Conservation (phyloP, 805 yeast genomes). For the Candida namnaoensis region DNA sequence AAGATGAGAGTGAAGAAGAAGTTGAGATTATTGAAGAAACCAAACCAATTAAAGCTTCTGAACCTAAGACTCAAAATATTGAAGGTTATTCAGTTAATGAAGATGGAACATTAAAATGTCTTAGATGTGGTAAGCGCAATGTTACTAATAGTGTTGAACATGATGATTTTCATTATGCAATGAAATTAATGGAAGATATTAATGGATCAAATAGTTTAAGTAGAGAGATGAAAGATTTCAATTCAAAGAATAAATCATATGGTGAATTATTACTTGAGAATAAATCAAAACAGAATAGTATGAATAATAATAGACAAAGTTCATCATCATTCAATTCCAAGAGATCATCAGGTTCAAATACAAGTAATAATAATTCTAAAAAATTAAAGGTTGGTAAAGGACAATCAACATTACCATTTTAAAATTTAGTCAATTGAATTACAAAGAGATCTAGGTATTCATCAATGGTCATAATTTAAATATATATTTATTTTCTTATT, state of each 20-base stretch:
- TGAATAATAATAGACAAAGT: slow-evolving; percentile 1
- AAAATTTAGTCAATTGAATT: too few relatives aligned
- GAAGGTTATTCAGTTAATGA: background rate
- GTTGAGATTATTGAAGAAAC: background rate
- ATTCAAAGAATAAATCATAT: background rate
- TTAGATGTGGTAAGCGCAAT: slow-evolving; percentile 1
- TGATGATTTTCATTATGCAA: slow-evolving; percentile 45
- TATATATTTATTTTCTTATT: too few relatives aligned
- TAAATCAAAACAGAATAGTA: slow-evolving; percentile 1
- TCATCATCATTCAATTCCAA: background rate
- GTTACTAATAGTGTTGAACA: slow-evolving; percentile 32
- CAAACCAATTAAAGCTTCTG: too few relatives aligned
- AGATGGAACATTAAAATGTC: slow-evolving; percentile 2
- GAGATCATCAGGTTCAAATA: background rate
- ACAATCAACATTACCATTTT: slow-evolving; percentile 17
- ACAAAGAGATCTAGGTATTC: too few relatives aligned
- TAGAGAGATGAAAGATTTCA: background rate
- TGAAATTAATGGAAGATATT: slow-evolving; percentile 34
- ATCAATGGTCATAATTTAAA: too few relatives aligned
- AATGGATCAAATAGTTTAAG: slow-evolving; percentile 23
- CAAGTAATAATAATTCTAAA: slow-evolving; percentile 2
- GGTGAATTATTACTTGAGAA: slow-evolving; percentile 1
- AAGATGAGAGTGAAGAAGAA: background rate
- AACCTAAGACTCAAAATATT: too few relatives aligned
- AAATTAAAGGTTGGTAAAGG: slow-evolving; percentile 7